Percentiles rank a stretch among this genome's conserved stretches.
Evolutionary conservation across 306 rosid species (phyloP).

Genomic region (Inga leiocalycina): DNA sequence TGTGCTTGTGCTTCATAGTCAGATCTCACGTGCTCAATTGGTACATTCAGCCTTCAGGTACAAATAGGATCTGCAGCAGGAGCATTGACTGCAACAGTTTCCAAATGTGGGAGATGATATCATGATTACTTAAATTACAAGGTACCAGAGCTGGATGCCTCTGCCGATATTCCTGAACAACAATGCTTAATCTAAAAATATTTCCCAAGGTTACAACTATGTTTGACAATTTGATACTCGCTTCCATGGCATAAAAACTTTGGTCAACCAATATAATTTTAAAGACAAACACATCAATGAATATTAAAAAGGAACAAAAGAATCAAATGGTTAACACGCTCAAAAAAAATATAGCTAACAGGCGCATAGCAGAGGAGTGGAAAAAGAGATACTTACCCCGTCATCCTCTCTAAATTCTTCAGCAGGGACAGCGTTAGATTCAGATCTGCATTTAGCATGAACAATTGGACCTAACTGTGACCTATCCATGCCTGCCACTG

Average conservation of each 20-base stretch:
- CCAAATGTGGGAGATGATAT: neutral
- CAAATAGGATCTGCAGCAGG: neutral
- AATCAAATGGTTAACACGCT: neutral
- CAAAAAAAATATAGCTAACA: neutral
- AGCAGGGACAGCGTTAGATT: conserved; percentile 44
- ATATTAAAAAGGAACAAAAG: neutral
- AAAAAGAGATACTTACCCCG: conserved; percentile 55
- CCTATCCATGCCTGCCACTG: conserved; percentile 65
- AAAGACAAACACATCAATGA: conserved; percentile 9
- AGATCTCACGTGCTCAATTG: neutral
- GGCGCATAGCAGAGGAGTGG: neutral
- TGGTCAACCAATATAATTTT: neutral
- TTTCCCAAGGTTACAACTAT: neutral
- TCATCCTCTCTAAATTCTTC: conserved; percentile 66
- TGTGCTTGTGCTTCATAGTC: neutral
- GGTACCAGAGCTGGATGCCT: neutral
- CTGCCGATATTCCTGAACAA: neutral
- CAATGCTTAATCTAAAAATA: neutral
- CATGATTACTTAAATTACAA: neutral
- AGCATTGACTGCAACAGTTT: neutral
- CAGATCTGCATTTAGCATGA: conserved; percentile 88
- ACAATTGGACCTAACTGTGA: conserved; percentile 87
- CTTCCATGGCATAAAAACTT: neutral
- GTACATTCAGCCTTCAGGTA: neutral
- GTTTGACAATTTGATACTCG: neutral